A percentile compares a stretch with the other conserved stretches of the same genome.
Conservation (phyloP, 2,329 filamentous ascomycete species). For the Aspergillus candidus region DNA sequence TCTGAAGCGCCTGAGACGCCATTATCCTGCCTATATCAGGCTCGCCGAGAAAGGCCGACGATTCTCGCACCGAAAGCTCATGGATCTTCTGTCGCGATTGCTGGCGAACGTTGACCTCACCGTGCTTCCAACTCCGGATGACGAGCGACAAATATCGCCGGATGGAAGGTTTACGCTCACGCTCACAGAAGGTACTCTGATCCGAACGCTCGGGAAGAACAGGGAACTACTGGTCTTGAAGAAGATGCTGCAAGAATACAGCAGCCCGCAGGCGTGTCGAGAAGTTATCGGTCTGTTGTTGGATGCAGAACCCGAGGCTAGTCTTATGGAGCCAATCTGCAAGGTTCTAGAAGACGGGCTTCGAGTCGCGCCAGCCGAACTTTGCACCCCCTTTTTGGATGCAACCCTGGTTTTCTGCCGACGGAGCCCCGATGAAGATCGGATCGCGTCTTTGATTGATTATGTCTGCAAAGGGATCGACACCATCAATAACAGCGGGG, state of each 20-base stretch:
- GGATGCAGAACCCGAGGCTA: conserved; percentile 46
- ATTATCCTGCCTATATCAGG: conserved; percentile 45
- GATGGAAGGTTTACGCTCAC: conserved; percentile 32
- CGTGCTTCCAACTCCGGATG: conserved; percentile 21
- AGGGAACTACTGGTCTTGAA: conserved; percentile 43
- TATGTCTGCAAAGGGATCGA: conserved; percentile 43
- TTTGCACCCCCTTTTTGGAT: conserved; percentile 53
- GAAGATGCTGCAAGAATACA: conserved; percentile 59
- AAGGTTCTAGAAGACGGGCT: conserved; percentile 51
- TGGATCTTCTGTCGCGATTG: conserved; percentile 37
- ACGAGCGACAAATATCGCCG: conserved; percentile 17
- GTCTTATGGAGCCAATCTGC: conserved; percentile 44
- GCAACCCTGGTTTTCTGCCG: conserved; percentile 51
- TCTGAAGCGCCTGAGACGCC: conserved; percentile 45
- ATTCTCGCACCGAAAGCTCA: conserved; percentile 39
- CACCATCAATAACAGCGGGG: conserved; percentile 44
- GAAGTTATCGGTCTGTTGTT: conserved; percentile 56
- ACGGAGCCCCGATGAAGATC: conserved; percentile 29
- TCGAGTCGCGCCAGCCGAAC: conserved; percentile 44
- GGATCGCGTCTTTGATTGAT: conserved; percentile 34
- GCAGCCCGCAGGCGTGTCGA: conserved; percentile 48
- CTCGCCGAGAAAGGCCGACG: conserved; percentile 43
- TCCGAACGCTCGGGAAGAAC: conserved; percentile 30
- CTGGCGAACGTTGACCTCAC: conserved; percentile 35
- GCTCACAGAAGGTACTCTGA: conserved; percentile 26